Percentiles rank a stretch among this genome's conserved stretches.
These are phyloP conservation scores for Typha latifolia DNA, from an alignment of 176 grass and related monocot species.

Conservation along the genomic window DNA sequence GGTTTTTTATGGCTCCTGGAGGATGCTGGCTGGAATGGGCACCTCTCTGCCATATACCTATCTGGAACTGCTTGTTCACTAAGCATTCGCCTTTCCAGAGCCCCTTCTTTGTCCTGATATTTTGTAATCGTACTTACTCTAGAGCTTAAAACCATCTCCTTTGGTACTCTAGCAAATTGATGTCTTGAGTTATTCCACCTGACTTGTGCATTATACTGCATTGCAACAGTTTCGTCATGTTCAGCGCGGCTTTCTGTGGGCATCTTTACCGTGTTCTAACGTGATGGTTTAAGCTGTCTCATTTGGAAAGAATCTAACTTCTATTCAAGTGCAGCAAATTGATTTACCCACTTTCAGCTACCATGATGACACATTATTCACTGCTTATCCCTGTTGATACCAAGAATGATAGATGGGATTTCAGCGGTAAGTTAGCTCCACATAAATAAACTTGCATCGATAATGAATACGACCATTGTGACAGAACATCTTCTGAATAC, in stretches of 20 bases:
- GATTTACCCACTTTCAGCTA: not conserved
- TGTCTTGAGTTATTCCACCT: conserved; percentile 25
- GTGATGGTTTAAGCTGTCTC: conserved; percentile 21
- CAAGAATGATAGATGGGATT: not conserved
- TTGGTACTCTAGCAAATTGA: conserved; percentile 29
- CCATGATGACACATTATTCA: not conserved
- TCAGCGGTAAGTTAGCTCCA: not conserved
- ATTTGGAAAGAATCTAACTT: not conserved
- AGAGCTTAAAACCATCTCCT: conserved; percentile 17
- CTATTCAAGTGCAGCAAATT: not conserved
- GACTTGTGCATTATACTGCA: conserved; percentile 19
- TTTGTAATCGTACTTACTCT: conserved; percentile 33
- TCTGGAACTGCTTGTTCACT: conserved; percentile 12
- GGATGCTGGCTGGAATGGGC: conserved; percentile 12
- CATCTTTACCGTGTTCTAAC: conserved; percentile 36
- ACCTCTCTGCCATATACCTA: conserved; percentile 11
- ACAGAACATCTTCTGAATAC: too few species aligned
- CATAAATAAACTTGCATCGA: not conserved
- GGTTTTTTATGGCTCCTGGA: conserved; percentile 49
- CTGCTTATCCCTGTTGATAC: not conserved
- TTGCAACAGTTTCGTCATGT: conserved; percentile 18
- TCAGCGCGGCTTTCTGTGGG: conserved; percentile 29
- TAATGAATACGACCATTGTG: not conserved
- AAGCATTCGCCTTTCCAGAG: conserved; percentile 38
- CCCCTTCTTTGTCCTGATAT: conserved; percentile 49